Base-by-base conservation (phyloP, 257 asterid species). In the Nicotiana sylvestris region DNA sequence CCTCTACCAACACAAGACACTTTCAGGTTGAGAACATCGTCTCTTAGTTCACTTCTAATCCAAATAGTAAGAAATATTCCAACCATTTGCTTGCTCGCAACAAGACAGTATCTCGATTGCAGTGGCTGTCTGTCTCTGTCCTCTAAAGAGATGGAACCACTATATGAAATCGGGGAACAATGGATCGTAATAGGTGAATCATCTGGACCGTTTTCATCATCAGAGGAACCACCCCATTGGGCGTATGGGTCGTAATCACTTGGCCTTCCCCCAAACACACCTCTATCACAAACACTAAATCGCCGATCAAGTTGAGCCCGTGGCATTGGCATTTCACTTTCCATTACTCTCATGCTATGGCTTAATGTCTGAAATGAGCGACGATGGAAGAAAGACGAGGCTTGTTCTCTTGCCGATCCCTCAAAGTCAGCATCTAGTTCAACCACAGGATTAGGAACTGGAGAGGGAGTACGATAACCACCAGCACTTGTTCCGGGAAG, bases 1-100 rank as follows among this genome's bases (percentile, higher is more conserved):
- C 99, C 99, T 88, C 99, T 88, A 17, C 99, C 99, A 32, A 96
- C 98, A 72, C 99, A 96, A 55, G 98, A 95, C 17, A 92, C 98
- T 92, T 94, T 96, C 84, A 96, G 81, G 83, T 96, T 94, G 9
- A 87, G 85, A 74, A 96, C 95, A 21, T 91, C 89, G 0, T 92
- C 98, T 85, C 97, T 85, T 8, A 92, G 51, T 82, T 92, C 97
- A 82, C 92, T 89, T 89, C 87, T 94, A 80, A 94, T 88, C 99
- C 99, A 96, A 11, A 94, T 88, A 1, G 98, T 91, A 51, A 96
- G 96, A 88, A 92, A 94, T 56, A 96, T 92, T 77, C 99, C 99
- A 9, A 96, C 99, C 98, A 96, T 96, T 69, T 96, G 98, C 89
- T 96, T 96, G 86, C 98, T 94, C 6, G 99, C 98, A 53, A 93